Evolutionary conservation across 2,329 filamentous ascomycete species (phyloP).

Genomic region (Chaetoscypha palmicola): DNA sequence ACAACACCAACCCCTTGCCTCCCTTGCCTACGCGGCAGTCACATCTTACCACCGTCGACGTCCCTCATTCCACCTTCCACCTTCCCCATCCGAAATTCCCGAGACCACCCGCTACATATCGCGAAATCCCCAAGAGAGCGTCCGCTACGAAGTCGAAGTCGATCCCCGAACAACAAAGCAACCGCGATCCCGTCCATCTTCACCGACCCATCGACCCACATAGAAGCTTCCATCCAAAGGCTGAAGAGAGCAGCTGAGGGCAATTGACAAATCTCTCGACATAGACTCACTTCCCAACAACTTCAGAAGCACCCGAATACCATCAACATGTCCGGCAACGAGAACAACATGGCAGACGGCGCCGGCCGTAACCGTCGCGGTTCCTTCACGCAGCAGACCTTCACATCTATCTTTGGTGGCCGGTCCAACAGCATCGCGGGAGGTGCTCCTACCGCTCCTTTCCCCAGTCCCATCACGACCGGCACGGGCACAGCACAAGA

Average conservation of each 20-base stretch:
- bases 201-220: background rate
- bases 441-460: slow-evolving; percentile 35
- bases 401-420: slow-evolving; percentile 43
- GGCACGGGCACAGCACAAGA: slow-evolving; percentile 45
- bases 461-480: slow-evolving; percentile 42
- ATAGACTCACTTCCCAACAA: background rate
- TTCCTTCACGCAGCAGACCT: slow-evolving; percentile 37
- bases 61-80: background rate
- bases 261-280: slow-evolving; percentile 18
- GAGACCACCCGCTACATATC: background rate
- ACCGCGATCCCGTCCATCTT: too few relatives aligned
- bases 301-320: slow-evolving; percentile 1
- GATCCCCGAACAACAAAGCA: background rate
- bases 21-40: slow-evolving; percentile 1
- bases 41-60: too few relatives aligned
- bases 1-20: background rate
- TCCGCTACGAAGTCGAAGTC: too few relatives aligned
- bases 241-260: slow-evolving; percentile 23
- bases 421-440: slow-evolving; percentile 44
- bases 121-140: too few relatives aligned
- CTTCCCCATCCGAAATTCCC: background rate
- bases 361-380: slow-evolving; percentile 37
- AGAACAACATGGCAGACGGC: slow-evolving; percentile 35
- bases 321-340: slow-evolving; percentile 37
- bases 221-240: slow-evolving; percentile 9